These are phyloP conservation scores for Aspergillus sp. DNA, from an alignment of 2,329 filamentous ascomycete genomes.

Conservation along the genomic window DNA sequence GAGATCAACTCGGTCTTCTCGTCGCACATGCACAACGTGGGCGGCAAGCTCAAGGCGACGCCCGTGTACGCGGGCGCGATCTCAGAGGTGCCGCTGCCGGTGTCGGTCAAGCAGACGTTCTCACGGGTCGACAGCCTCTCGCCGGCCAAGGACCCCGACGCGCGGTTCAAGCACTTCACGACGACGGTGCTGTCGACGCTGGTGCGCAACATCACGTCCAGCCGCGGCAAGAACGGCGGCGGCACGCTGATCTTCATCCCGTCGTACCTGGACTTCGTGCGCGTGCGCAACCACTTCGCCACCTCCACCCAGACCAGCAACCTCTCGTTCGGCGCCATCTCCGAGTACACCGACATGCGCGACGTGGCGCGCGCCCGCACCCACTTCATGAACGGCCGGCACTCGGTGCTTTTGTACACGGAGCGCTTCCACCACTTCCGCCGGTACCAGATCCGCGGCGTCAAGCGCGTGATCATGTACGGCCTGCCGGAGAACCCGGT, in stretches of 20 bases:
- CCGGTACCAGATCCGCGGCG: constrained; percentile 78
- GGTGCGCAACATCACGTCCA: constrained; percentile 54
- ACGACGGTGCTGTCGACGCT: constrained; percentile 76
- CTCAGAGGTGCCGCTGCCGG: constrained; percentile 61
- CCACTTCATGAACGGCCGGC: constrained; percentile 80
- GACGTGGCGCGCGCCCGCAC: constrained; percentile 82
- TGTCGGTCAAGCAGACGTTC: constrained; percentile 82
- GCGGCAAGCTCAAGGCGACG: constrained; percentile 74
- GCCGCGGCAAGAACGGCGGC: constrained; percentile 48
- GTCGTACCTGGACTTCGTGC: constrained; percentile 91
- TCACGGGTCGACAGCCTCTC: constrained; percentile 74
- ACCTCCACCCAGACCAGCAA: constrained; percentile 60
- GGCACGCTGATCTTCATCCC: constrained; percentile 89
- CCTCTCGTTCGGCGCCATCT: constrained; percentile 76
- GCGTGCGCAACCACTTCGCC: constrained; percentile 87
- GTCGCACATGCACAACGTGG: constrained; percentile 73
- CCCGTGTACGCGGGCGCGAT: constrained; percentile 70
- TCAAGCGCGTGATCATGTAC: constrained; percentile 84
- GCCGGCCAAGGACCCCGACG: constrained; percentile 75
- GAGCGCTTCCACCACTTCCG: constrained; percentile 97
- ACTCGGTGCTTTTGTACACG: constrained; percentile 84
- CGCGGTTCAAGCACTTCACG: constrained; percentile 87
- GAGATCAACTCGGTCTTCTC: constrained; percentile 81
- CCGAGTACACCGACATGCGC: constrained; percentile 78
- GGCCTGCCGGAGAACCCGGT: constrained; percentile 81